These are phyloP conservation scores for Monosporascus sp. DNA, from an alignment of 2,329 filamentous ascomycete genomes.

Conservation along the genomic window DNA sequence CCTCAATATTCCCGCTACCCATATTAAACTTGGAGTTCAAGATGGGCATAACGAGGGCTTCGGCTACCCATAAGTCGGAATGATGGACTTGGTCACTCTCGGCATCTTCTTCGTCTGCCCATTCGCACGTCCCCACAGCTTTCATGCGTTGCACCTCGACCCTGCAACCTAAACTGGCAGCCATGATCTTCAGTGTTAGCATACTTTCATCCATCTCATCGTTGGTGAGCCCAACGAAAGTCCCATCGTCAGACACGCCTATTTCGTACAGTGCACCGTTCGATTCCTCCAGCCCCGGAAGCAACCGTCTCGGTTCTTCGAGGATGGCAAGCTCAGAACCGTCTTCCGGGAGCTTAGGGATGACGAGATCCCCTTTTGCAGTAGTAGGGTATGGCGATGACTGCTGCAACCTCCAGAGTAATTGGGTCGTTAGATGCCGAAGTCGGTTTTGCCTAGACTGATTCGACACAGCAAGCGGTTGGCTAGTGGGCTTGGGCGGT, in stretches of 20 bases:
- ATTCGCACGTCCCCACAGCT: slow-evolving; percentile 79
- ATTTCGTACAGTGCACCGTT: slow-evolving; percentile 94
- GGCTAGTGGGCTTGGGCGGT: slow-evolving; percentile 18
- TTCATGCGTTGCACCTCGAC: slow-evolving; percentile 80
- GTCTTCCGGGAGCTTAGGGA: slow-evolving; percentile 70
- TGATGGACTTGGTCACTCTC: slow-evolving; percentile 22
- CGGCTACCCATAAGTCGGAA: slow-evolving; percentile 76
- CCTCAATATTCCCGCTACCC: slow-evolving; percentile 16
- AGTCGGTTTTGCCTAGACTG: slow-evolving; percentile 78
- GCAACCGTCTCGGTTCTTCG: slow-evolving; percentile 49
- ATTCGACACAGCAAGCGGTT: slow-evolving; percentile 39
- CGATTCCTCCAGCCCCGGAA: slow-evolving; percentile 85
- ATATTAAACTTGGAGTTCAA: slow-evolving; percentile 36
- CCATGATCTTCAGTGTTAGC: slow-evolving; percentile 81
- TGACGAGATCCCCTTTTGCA: slow-evolving; percentile 66
- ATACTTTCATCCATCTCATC: slow-evolving; percentile 93
- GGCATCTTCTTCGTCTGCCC: slow-evolving; percentile 45
- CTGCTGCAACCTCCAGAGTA: slow-evolving; percentile 92
- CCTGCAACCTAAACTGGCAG: slow-evolving; percentile 81
- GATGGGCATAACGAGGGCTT: slow-evolving; percentile 80
- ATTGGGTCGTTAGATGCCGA: slow-evolving; percentile 88
- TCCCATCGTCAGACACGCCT: slow-evolving; percentile 91
- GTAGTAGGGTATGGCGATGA: slow-evolving; percentile 87
- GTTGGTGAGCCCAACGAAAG: slow-evolving; percentile 78
- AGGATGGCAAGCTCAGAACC: slow-evolving; percentile 41